Evolutionary conservation across 2,329 filamentous ascomycete species (phyloP).

Genomic region (Neonectria magnoliae): DNA sequence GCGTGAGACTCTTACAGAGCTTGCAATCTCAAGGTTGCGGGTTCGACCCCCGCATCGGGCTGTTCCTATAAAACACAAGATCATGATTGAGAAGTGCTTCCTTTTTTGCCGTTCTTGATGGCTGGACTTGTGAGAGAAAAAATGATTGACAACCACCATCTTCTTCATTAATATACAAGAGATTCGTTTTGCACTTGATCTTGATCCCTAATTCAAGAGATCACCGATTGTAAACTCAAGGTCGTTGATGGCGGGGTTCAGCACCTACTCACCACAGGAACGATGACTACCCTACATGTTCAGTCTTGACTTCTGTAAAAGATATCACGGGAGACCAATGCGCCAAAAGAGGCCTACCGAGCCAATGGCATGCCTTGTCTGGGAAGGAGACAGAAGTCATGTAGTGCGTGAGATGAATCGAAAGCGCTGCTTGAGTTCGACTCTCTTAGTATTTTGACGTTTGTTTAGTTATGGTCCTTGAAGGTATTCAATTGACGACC

Average conservation of each 20-base stretch:
- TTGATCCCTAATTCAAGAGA: too few relatives aligned
- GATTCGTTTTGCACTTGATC: too few relatives aligned
- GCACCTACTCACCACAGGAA: too few relatives aligned
- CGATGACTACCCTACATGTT: neutral
- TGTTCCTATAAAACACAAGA: conserved; percentile 47
- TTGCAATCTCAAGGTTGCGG: conserved; percentile 63
- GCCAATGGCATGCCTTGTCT: neutral
- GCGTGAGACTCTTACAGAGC: conserved; percentile 70
- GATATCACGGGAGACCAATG: neutral
- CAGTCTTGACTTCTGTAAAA: neutral
- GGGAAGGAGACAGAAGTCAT: neutral
- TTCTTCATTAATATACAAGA: neutral
- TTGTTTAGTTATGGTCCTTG: neutral
- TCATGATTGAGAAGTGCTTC: conserved; percentile 41
- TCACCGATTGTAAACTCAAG: too few relatives aligned
- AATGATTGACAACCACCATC: neutral
- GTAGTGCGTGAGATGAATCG: too few relatives aligned
- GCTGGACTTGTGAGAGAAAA: neutral
- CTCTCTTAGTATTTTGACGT: too few relatives aligned
- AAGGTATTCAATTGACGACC: too few relatives aligned
- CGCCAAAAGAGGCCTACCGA: neutral
- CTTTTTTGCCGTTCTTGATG: conserved; percentile 25
- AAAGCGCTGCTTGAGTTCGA: neutral
- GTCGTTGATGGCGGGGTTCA: neutral
- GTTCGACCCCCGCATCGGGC: conserved; percentile 60